Evolutionary conservation across 805 yeast species (phyloP), one percentile per base, ranked within the genome.

Genomic region (Ogataea nakhonphanomensis): DNA sequence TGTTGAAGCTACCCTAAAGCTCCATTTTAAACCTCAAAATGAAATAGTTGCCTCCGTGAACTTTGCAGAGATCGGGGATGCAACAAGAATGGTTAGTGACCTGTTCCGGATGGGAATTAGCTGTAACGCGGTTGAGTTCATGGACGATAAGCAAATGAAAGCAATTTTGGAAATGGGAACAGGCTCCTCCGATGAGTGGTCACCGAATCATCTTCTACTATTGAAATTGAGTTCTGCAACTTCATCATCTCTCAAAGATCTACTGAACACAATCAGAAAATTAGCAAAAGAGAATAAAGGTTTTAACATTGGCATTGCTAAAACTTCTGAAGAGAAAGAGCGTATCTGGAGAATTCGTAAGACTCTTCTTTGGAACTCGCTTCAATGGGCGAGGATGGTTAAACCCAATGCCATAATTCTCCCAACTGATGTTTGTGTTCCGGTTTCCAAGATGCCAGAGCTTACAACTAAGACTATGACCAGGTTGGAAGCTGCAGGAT

Each of bases 381-480:
- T 83, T 34, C 87, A 84, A 49, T 78, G 82, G 64, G 91, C 91
- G 0, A 65, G 68, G 41, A 53, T 58, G 50, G 54, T 64, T 6
- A 63, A 71, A 17, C 74, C 76, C 20, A 46, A 57, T 35, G 66
- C 63, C 17, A 50, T 40, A n/a, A 76, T 81, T 6, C 79, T 86
- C 74, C 82, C 89, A 22, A 85, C 93, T 0, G 95, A 85, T 63
- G 86, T 84, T 5, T 90, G 90, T 5, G 93, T 85, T 11, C 95
- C 95, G 2, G 71, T 85, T 35, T 81, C 90, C 0, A 67, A 67
- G 41, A 68, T 85, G 32, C 78, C 91, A 2, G 64, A 66, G n/a
- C 72, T 83, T 25, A 79, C 85, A 33, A 67, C 71, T 22, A 78
- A 73, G 33, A 78, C 88, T 2, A 77, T 81, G 58, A 64, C 65